Evolutionary conservation across 306 rosid genomes (phyloP).

Genomic region (Lathyrus oleraceus): DNA sequence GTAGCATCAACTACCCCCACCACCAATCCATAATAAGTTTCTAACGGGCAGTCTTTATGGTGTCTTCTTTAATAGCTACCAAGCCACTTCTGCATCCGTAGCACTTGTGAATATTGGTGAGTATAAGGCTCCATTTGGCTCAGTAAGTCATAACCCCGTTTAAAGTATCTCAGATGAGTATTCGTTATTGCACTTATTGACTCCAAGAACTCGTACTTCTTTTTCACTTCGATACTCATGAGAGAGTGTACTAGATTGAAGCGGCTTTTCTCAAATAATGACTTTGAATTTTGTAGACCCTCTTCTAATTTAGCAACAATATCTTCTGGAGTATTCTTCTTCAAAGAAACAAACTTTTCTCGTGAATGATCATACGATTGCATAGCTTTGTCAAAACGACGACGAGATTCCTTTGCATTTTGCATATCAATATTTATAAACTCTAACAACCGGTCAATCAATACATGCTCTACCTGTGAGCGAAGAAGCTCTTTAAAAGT

Average conservation of each 20-base stretch:
- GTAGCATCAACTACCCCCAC: constrained; percentile 42
- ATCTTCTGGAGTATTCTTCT: constrained; percentile 86
- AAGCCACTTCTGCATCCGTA: constrained; percentile 36
- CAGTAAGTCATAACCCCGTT: no score
- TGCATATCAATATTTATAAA: no score
- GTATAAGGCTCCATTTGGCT: no score
- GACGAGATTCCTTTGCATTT: no score
- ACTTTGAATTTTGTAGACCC: constrained; percentile 93
- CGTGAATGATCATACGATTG: no score
- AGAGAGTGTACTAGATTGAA: constrained; percentile 94
- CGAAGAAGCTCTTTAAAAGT: no score
- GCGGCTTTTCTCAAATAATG: constrained; percentile 93
- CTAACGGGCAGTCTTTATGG: constrained; percentile 33
- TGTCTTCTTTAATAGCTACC: constrained; percentile 31
- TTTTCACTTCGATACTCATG: constrained; percentile 87
- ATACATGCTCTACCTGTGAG: no score
- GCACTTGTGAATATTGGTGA: constrained; percentile 34
- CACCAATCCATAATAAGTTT: constrained; percentile 32
- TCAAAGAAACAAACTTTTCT: constrained; percentile 84
- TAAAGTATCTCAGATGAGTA: no score
- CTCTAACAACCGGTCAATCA: no score
- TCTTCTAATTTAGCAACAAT: constrained; percentile 77
- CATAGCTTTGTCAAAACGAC: no score
- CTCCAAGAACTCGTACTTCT: constrained; percentile 88
- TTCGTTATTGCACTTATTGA: no score